Evolutionary conservation across 2,329 filamentous ascomycete species (phyloP).

Genomic region (Orbilia blumenaviensis): DNA sequence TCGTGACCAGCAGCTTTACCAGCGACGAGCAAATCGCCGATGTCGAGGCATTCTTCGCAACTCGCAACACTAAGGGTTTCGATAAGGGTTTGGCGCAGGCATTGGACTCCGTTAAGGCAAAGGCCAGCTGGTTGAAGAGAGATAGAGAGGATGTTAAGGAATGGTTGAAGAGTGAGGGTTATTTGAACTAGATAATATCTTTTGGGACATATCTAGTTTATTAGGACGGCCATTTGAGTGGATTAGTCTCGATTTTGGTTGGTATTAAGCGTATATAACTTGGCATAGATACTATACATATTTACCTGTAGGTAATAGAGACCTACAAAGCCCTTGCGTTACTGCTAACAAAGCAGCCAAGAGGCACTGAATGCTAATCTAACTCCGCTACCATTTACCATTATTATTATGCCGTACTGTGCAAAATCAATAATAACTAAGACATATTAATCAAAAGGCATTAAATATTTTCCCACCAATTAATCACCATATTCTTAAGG

Average conservation of each 20-base stretch:
- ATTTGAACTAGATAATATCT: slow-evolving; percentile 60
- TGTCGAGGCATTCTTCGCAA: slow-evolving; percentile 81
- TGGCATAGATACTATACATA: background rate
- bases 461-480: background rate
- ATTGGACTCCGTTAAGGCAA: slow-evolving; percentile 82
- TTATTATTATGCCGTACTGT: too few species aligned
- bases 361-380: background rate
- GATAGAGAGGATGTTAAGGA: slow-evolving; percentile 78
- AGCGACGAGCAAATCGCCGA: slow-evolving; percentile 76
- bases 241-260: background rate
- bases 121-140: slow-evolving; percentile 80
- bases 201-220: too few species aligned
- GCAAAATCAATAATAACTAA: too few species aligned
- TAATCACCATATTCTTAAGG: background rate
- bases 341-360: background rate
- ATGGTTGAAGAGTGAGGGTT: slow-evolving; percentile 75
- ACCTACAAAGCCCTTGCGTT: background rate
- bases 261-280: background rate
- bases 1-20: slow-evolving; percentile 83
- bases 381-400: background rate
- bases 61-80: slow-evolving; percentile 85
- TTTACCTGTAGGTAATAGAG: background rate
- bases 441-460: too few species aligned
- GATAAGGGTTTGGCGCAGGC: slow-evolving; percentile 91
- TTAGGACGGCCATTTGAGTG: background rate